Evolutionary conservation across 768 basidiomycete genomes (phyloP).

Genomic region (Rhizopogon vinicolor): DNA sequence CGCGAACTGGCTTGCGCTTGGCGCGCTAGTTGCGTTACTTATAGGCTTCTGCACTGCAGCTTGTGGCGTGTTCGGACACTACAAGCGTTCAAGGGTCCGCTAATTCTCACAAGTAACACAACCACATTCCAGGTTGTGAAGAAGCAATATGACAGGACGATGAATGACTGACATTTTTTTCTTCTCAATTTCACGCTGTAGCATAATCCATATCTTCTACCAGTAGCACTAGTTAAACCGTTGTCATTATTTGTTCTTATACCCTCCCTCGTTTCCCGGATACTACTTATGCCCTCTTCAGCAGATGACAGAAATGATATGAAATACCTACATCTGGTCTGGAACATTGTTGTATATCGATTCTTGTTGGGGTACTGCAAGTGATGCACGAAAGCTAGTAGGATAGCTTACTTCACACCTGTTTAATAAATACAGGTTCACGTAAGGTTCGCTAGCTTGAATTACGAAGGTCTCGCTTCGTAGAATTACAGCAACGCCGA

Average conservation of each 20-base stretch:
- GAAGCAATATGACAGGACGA: neutral
- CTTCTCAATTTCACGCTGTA: neutral
- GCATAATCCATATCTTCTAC: neutral
- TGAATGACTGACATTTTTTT: neutral
- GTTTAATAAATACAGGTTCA: neutral
- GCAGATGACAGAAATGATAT: no score
- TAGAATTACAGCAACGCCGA: slow-evolving; percentile 41
- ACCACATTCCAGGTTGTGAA: neutral
- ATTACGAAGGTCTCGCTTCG: slow-evolving; percentile 33
- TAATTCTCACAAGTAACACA: neutral
- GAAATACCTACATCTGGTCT: neutral
- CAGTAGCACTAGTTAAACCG: neutral
- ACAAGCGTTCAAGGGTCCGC: slow-evolving; percentile 32
- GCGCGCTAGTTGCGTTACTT: slow-evolving; percentile 61
- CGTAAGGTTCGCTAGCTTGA: slow-evolving; percentile 28
- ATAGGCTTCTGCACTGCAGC: slow-evolving; percentile 62
- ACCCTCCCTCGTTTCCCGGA: neutral
- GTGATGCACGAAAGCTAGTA: no score
- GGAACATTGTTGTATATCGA: neutral
- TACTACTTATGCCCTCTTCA: neutral
- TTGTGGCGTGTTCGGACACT: slow-evolving; percentile 66
- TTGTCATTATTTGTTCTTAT: neutral
- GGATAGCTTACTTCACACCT: neutral
- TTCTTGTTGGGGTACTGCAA: neutral
- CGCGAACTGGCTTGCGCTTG: slow-evolving; percentile 80